A percentile compares a stretch with the other conserved stretches of the same genome.
Conservation (phyloP, 2,329 filamentous ascomycete genomes). For the Didymellaceae sp. region DNA sequence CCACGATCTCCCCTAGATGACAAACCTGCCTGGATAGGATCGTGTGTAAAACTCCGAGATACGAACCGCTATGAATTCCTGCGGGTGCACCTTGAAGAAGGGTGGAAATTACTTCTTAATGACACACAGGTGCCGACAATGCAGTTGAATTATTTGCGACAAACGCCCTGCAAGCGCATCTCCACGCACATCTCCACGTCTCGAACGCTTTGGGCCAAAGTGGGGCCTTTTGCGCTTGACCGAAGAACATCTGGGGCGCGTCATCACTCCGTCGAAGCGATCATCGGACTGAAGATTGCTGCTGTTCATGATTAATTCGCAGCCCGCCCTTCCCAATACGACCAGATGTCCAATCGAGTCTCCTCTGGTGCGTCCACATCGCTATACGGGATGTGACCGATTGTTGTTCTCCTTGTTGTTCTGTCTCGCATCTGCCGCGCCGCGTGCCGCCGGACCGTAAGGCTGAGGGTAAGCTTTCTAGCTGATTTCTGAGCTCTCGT, state of each 20-base stretch:
- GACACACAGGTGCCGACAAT: background rate
- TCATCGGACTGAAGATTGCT: background rate
- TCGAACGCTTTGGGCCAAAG: slow-evolving; percentile 3
- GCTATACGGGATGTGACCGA: too few relatives aligned
- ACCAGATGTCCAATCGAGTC: too few relatives aligned
- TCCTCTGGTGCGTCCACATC: too few relatives aligned
- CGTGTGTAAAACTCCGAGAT: background rate
- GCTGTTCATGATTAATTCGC: too few relatives aligned
- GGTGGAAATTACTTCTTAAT: background rate
- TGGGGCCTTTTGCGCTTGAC: slow-evolving; percentile 3
- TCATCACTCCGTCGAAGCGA: slow-evolving; percentile 2
- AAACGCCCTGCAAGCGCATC: background rate
- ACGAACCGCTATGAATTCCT: background rate
- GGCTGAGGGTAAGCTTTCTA: slow-evolving; percentile 11
- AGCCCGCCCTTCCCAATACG: too few relatives aligned
- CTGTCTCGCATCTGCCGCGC: background rate
- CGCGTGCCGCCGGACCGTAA: background rate
- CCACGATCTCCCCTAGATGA: slow-evolving; percentile 11
- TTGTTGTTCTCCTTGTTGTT: background rate
- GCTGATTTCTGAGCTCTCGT: background rate
- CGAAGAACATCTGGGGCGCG: slow-evolving; percentile 5
- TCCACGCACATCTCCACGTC: background rate
- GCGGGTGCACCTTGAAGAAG: background rate
- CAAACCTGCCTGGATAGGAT: slow-evolving; percentile 3
- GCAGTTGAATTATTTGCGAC: background rate